Percentiles rank a stretch among this genome's conserved stretches.
Conservation (phyloP, 2,329 filamentous ascomycete genomes). For the Decorospora gaudefroyi region DNA sequence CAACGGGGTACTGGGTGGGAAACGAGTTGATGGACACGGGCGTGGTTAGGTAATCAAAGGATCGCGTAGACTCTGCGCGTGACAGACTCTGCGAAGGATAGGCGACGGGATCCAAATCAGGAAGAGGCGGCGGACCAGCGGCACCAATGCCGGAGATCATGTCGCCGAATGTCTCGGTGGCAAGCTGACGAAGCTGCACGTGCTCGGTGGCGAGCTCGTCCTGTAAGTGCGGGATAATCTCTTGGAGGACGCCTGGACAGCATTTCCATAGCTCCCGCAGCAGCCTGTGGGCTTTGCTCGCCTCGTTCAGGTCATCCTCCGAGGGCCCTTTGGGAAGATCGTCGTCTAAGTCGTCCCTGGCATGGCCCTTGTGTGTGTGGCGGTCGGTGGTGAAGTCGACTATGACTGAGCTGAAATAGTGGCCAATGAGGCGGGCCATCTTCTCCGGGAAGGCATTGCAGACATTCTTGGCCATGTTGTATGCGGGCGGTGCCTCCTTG, state of each 20-base stretch:
- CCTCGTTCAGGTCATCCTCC: conserved; percentile 82
- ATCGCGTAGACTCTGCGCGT: conserved; percentile 36
- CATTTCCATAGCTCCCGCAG: conserved; percentile 94
- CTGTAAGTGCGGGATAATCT: conserved; percentile 92
- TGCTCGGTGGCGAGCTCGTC: conserved; percentile 91
- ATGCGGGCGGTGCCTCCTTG: conserved; percentile 88
- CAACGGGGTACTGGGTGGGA: conserved; percentile 74
- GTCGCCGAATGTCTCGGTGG: conserved; percentile 92
- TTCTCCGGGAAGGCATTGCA: conserved; percentile 89
- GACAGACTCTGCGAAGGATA: conserved; percentile 75
- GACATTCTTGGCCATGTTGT: conserved; percentile 94
- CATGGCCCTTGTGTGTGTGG: conserved; percentile 26
- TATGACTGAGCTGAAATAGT: conserved; percentile 97
- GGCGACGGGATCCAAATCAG: conserved; percentile 75
- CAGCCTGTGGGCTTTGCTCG: conserved; percentile 85
- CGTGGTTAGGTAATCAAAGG: conserved; percentile 70
- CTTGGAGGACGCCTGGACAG: conserved; percentile 82
- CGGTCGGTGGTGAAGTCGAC: conserved; percentile 70
- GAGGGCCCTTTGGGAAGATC: conserved; percentile 65
- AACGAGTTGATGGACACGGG: conserved; percentile 90
- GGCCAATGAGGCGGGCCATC: conserved; percentile 91
- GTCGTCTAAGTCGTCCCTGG: conserved; percentile 51
- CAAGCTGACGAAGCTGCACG: conserved; percentile 79
- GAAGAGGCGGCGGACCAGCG: conserved; percentile 76
- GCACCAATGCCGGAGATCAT: conserved; percentile 93